Evolutionary conservation across 176 grass and related monocot species (phyloP), one percentile per base, ranked within the genome.

Genomic region (Eleusine indica): DNA sequence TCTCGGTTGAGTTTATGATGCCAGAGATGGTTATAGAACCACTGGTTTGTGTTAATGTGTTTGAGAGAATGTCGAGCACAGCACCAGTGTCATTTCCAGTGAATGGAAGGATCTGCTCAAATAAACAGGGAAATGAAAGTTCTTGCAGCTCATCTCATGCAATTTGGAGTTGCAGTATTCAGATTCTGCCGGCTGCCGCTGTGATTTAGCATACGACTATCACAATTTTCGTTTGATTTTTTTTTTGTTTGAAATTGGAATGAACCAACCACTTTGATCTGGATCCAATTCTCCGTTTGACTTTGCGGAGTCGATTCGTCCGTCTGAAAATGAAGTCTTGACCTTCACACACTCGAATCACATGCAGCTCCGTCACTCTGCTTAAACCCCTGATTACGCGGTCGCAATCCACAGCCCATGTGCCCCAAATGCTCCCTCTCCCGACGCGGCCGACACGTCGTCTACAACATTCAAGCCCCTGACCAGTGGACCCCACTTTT

Each of bases 401-500:
- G 75, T 64, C 89, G 64, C 88, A 25, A 84, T 87, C 85, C 80
- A 66, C 63, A 71, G 53, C 68, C 85, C 85, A 75, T 90, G 88
- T 87, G 88, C 37, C 43, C 4, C 6, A 64, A 30, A 30, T 64
- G 61, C 19, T 19, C 14, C 30, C 11, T 16, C 53, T 51, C 6
- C 35, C 63, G 17, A 54, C 25, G 71, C 19, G 29, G 49, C 79
- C 67, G 73, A 37, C 84, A 68, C 60, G 74, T 25, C 60, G 4
- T n/a, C 21, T 32, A 0, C 9, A 4, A 13, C 18, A 1, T 5
- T 1, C 9, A 17, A 17, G 3, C 0, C 30, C 37, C 84, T 69
- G 74, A 28, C 58, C 35, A 0, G 0, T 9, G 61, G 79, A 0
- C 79, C 88, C 40, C 0, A 0, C 0, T 0, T 1, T 0, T 0